Percentiles rank a stretch among this genome's conserved stretches.
phyloP scores from a whole-genome alignment of 441 rosid genomes.

The Euphorbia corollata region DNA sequence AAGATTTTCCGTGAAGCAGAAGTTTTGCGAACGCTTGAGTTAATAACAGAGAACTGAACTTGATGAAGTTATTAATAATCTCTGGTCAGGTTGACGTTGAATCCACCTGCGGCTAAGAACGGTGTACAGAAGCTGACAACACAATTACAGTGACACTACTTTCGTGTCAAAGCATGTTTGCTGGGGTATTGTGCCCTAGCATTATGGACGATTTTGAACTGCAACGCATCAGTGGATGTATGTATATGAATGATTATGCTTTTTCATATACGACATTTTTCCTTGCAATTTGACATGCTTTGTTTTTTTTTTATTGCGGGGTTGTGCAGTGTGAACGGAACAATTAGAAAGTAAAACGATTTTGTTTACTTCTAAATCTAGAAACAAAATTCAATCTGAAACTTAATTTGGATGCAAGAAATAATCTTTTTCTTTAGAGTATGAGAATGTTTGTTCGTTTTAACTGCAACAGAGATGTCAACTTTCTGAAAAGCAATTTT shows the following conservation, averaged over 20 bases:
- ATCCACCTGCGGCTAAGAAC: constrained; percentile 17
- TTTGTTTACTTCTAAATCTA: not conserved
- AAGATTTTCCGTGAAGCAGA: not conserved
- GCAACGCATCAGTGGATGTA: constrained; percentile 19
- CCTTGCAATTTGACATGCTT: constrained; percentile 18
- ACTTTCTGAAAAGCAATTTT: not conserved
- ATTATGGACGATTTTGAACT: constrained; percentile 12
- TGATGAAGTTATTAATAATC: not conserved
- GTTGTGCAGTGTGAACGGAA: not conserved
- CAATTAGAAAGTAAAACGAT: not conserved
- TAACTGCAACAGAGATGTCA: not conserved
- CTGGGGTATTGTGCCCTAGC: constrained; percentile 6
- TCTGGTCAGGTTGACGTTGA: constrained; percentile 18
- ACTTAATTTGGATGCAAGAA: not conserved
- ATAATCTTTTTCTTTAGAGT: not conserved
- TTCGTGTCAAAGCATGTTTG: constrained; percentile 24
- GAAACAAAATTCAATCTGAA: not conserved
- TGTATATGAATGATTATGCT: constrained; percentile 3
- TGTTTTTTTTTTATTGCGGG: not conserved
- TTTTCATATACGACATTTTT: constrained; percentile 17
- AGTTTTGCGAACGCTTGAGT: not conserved
- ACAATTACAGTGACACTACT: not conserved
- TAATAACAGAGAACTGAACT: not conserved
- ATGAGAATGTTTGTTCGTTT: not conserved
- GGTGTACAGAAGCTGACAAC: constrained; percentile 14